Evolutionary conservation across 805 yeast genomes (phyloP), one percentile per base, ranked within the genome.

Genomic region (Saccharomycopsis schoenii): DNA sequence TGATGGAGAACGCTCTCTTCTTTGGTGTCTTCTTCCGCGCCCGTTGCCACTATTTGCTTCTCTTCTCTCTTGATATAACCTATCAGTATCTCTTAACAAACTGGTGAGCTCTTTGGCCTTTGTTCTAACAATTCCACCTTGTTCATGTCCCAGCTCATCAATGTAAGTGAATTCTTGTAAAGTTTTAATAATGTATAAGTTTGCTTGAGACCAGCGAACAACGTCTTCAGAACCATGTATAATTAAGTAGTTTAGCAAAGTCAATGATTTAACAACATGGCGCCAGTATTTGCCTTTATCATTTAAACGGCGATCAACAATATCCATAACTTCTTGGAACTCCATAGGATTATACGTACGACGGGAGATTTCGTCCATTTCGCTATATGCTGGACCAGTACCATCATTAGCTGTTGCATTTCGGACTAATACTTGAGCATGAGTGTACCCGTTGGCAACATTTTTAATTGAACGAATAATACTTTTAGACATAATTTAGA

Each of bases 221-320:
- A 92, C 93, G 68, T 87, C 86, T 66, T 91, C 96, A 21, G 91
- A 81, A 47, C 97, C 99, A 63, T 80, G 81, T 67, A 94, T 83
- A 19, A 92, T 90, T 61, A 92, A 77, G 73, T 85, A 93, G 68
- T 92, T 97, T 67, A 93, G 78, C n/a, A 93, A 85, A 1, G 96
- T 87, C 64, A 93, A 78, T 0, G 96, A 85, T 73, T 93, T 94
- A 65, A 96, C 92, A 57, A 93, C 92, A 71, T 93, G 99, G 66
- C 97, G 82, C 97, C 97, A 93, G 74, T 93, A 88, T 72, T 91
- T 92, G 64, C 98, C 98, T 76, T 92, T 92, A 71, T 93, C 98
- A 70, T 93, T 93, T 66, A 93, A 76, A 65, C 99, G 81, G 66
- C 90, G 83, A 74, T 93, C 97, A 55, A 93, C 74, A 86, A 93